phyloP scores from a whole-genome alignment of 1,284 basidiomycete genomes.

The Malassezia nana region DNA sequence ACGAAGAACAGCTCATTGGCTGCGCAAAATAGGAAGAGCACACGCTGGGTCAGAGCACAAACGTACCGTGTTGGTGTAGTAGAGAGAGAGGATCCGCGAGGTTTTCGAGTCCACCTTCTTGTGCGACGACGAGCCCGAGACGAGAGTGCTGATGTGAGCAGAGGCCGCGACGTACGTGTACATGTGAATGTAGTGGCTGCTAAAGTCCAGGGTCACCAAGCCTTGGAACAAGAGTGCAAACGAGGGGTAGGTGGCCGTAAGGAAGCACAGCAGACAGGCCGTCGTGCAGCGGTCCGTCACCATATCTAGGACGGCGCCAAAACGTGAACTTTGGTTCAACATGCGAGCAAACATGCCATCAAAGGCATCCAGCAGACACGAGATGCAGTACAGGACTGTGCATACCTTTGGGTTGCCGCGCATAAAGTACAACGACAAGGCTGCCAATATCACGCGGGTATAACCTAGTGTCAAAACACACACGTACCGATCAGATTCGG shows the following conservation, averaged over 20 bases:
- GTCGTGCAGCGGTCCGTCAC: conserved; percentile 99
- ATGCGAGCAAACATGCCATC: conserved; percentile 89
- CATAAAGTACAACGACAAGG: conserved; percentile 83
- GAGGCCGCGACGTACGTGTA: conserved; percentile 64
- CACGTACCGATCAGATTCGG: conserved; percentile 74
- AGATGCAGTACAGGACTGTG: conserved; percentile 78
- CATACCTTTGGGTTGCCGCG: conserved; percentile 69
- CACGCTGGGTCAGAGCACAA: conserved; percentile 46
- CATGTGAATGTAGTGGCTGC: conserved; percentile 99
- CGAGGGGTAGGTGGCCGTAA: conserved; percentile 74
- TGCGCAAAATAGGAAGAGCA: conserved; percentile 87
- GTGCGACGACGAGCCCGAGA: conserved; percentile 84
- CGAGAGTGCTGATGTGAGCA: conserved; percentile 61
- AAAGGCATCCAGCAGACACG: conserved; percentile 88
- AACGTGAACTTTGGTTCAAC: conserved; percentile 78
- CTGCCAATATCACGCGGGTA: conserved; percentile 79
- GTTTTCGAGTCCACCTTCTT: conserved; percentile 84
- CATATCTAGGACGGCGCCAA: conserved; percentile 98
- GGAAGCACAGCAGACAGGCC: conserved; percentile 83
- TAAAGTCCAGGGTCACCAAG: conserved; percentile 93
- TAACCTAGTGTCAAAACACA: conserved; percentile 58
- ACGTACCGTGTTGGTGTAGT: conserved; percentile 84
- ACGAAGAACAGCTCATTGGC: conserved; percentile 96
- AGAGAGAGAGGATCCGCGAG: conserved; percentile 78
- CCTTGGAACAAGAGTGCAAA: conserved; percentile 81